phyloP scores from a whole-genome alignment of 805 yeast genomes.

The Candida nemodendra region DNA sequence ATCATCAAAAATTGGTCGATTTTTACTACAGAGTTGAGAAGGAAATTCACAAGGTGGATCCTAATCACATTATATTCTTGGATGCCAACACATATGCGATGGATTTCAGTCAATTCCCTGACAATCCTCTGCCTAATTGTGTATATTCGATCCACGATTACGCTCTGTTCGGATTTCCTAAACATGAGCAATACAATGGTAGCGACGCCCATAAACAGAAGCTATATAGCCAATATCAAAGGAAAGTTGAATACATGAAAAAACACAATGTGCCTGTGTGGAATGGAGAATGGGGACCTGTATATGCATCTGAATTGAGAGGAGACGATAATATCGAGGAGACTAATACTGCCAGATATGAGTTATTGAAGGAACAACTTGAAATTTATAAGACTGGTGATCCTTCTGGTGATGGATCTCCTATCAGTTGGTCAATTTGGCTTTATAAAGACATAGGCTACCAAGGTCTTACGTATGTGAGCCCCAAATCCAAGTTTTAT shows the following conservation, averaged over 20 bases:
- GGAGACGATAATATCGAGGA: constrained; percentile 40
- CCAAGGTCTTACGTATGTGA: constrained; percentile 48
- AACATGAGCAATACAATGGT: constrained; percentile 35
- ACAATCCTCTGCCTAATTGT: constrained; percentile 37
- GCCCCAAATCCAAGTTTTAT: constrained; percentile 44
- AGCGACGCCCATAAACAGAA: constrained; percentile 35
- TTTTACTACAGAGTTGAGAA: constrained; percentile 40
- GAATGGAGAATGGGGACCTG: constrained; percentile 57
- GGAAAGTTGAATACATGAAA: constrained; percentile 44
- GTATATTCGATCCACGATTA: constrained; percentile 55
- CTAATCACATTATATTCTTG: constrained; percentile 47
- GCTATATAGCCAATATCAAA: constrained; percentile 38
- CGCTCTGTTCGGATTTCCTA: constrained; percentile 45
- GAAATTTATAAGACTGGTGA: constrained; percentile 43
- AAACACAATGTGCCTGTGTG: constrained; percentile 46
- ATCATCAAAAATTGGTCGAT: constrained; percentile 39
- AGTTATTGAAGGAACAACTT: constrained; percentile 46
- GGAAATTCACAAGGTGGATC: constrained; percentile 43
- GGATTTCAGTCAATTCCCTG: constrained; percentile 49
- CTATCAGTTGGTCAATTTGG: constrained; percentile 54
- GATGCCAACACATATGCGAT: constrained; percentile 52
- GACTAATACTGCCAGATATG: constrained; percentile 40
- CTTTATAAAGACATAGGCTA: constrained; percentile 52
- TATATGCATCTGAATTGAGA: constrained; percentile 42
- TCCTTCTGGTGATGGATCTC: constrained; percentile 45